Base-by-base conservation (phyloP, 768 basidiomycete species). In the Termitomyces sp. region DNA sequence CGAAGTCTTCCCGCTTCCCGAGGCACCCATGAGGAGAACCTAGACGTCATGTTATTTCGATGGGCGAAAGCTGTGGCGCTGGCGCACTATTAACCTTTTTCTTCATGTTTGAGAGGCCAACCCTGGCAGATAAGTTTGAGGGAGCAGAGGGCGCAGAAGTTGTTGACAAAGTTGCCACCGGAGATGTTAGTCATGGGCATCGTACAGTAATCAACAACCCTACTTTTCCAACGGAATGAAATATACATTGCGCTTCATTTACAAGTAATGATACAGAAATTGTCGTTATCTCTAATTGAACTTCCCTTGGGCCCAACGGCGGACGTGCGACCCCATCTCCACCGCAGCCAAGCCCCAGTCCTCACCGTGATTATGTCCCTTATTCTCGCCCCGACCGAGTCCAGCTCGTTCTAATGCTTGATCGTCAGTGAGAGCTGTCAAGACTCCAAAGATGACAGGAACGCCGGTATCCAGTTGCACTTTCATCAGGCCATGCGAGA, bases 1-100 rank as follows among this genome's bases (percentile, higher is more conserved):
- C 6, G 96, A 98, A 12, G 96, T 98, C 81, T 93, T 94, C 59
- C 91, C 91, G 69, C 92, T 93, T 65, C 92, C 93, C 22, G 92
- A 94, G 69, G 95, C 94, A 66, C 97, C 97, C 97, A 99, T 99
- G 63, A 98, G 82, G 67, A 99, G 86, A 50, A 98, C 94, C 96
- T 98, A 69, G 49, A 64, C 35, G 67, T 67, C 63, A 68, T 63
- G 67, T 67, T 58, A 64, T 57, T 66, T 64, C 45, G 56, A 42
- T 62, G 58, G 53, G 59, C 52, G 58, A 18, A 63, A 56, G 55
- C 51, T 59, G 60, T 57, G 39, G 65, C 39, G 38, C 52, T 51
- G 22, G 57, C 55, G 54, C 53, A 59, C 42, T 57, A 73, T 68
- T 69, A 66, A 83, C 84, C 82, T 87, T 87, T 78, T 82, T 84